These are phyloP conservation scores for Acacia acuminata DNA, from an alignment of 306 rosid genomes.

Conservation along the genomic window DNA sequence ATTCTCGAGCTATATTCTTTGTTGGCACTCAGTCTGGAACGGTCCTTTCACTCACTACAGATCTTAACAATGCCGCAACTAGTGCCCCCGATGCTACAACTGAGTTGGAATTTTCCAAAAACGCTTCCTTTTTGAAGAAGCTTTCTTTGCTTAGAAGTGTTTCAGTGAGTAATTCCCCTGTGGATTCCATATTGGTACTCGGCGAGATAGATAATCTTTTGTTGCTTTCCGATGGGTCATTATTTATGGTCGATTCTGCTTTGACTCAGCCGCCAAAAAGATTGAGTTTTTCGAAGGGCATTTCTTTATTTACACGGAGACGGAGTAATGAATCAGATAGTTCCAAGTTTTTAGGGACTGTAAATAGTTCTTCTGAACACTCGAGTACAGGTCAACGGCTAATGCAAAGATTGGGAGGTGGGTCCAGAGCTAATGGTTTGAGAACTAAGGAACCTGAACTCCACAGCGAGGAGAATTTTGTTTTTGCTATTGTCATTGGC, in stretches of 20 bases:
- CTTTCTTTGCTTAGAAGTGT: slow-evolving; percentile 52
- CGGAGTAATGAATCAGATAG: slow-evolving; percentile 56
- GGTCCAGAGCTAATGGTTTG: slow-evolving; percentile 67
- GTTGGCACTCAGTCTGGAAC: slow-evolving; percentile 77
- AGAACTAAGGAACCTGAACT: slow-evolving; percentile 57
- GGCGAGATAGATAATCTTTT: slow-evolving; percentile 57
- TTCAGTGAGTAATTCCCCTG: slow-evolving; percentile 53
- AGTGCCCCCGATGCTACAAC: slow-evolving; percentile 7
- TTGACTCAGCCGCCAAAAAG: slow-evolving; percentile 53
- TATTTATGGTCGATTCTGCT: slow-evolving; percentile 65
- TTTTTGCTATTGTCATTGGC: slow-evolving; percentile 63
- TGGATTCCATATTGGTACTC: slow-evolving; percentile 54
- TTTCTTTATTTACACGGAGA: slow-evolving; percentile 59
- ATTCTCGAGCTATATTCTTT: slow-evolving; percentile 49
- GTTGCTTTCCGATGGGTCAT: slow-evolving; percentile 67
- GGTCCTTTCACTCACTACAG: slow-evolving; percentile 59
- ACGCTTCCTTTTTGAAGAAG: slow-evolving; percentile 36
- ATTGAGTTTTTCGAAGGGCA: slow-evolving; percentile 63
- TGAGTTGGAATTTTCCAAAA: slow-evolving; percentile 22
- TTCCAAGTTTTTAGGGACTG: slow-evolving; percentile 39
- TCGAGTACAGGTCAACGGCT: slow-evolving; percentile 59
- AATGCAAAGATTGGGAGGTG: slow-evolving; percentile 71
- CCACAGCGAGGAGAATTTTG: slow-evolving; percentile 50
- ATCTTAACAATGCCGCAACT: slow-evolving; percentile 24
- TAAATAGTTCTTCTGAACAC: slow-evolving; percentile 31